Conservation (phyloP, 2,329 filamentous ascomycete genomes). For the Nothophaeocryptopus gaeumannii region DNA sequence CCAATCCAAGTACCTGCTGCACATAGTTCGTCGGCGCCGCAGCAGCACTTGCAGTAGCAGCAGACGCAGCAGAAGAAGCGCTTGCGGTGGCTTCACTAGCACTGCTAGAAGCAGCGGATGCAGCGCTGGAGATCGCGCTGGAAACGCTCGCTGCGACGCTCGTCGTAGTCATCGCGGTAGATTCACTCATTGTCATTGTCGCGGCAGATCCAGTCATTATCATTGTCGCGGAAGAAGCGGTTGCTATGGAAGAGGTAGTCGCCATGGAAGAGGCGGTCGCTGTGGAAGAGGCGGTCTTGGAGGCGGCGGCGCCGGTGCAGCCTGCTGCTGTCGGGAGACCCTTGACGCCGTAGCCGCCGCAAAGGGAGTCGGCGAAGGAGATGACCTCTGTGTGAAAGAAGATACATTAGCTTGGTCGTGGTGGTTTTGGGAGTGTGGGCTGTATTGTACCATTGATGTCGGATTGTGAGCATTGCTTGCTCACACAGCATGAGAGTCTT, state of each 20-base stretch:
- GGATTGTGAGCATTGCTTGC: slow-evolving; percentile 30
- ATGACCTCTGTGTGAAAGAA: slow-evolving; percentile 41
- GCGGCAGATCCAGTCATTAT: background rate
- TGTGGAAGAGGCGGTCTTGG: slow-evolving; percentile 9
- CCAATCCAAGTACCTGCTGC: slow-evolving; percentile 14
- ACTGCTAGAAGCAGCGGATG: slow-evolving; percentile 1
- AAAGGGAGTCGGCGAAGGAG: slow-evolving; percentile 42
- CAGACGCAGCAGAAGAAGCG: background rate
- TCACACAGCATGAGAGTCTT: slow-evolving; percentile 43
- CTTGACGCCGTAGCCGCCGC: slow-evolving; percentile 38
- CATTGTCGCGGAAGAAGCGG: background rate
- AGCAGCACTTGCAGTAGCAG: slow-evolving; percentile 3
- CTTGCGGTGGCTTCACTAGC: background rate
- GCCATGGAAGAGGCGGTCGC: background rate
- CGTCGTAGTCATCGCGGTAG: background rate
- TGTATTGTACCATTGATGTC: background rate
- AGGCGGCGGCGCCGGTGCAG: slow-evolving; percentile 26
- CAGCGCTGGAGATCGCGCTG: background rate
- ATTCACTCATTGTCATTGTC: background rate
- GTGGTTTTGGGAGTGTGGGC: background rate
- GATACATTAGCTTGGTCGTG: background rate
- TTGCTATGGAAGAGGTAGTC: background rate
- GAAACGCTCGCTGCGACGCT: background rate
- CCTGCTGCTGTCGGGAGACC: slow-evolving; percentile 41
- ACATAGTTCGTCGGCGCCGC: slow-evolving; percentile 11